Conservation (phyloP, 2,329 filamentous ascomycete genomes). For the Penicillium sp. region DNA sequence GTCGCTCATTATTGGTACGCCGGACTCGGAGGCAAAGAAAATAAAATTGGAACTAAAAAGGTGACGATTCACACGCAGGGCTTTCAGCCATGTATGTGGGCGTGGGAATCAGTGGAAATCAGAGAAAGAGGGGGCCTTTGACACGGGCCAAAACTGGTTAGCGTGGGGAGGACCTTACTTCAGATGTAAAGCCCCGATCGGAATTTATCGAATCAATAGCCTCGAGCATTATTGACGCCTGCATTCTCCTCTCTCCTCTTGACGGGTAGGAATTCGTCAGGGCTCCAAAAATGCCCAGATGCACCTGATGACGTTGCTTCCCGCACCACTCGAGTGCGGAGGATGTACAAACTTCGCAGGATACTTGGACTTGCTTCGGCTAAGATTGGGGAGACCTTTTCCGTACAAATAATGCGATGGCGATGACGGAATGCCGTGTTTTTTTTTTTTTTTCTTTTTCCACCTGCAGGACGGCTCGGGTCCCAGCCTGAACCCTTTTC, state of each 20-base stretch:
- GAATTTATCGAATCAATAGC: constrained; percentile 17
- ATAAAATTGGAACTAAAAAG: constrained; percentile 1
- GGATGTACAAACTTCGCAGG: constrained; percentile 13
- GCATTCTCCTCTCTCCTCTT: constrained; percentile 10
- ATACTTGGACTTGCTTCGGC: constrained; percentile 2
- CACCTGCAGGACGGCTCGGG: background rate
- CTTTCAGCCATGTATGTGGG: constrained; percentile 12
- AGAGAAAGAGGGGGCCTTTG: constrained; percentile 4
- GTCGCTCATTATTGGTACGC: constrained; percentile 6
- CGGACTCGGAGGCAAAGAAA: constrained; percentile 9
- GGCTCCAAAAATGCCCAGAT: background rate
- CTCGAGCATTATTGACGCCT: constrained; percentile 19
- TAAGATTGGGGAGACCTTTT: background rate
- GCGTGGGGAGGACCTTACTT: constrained; percentile 24
- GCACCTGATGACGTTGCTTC: background rate
- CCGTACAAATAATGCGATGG: background rate
- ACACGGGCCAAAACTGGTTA: constrained; percentile 20
- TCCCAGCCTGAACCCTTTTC: background rate
- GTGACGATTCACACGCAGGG: constrained; percentile 15
- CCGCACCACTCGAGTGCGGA: constrained; percentile 3
- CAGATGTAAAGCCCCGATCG: background rate
- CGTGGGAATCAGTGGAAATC: background rate
- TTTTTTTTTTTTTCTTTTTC: background rate
- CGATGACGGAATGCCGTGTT: constrained; percentile 10
- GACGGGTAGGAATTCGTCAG: constrained; percentile 1